Percentiles rank a stretch among this genome's conserved stretches.
phyloP scores from a whole-genome alignment of 1,284 basidiomycete species.

The Ustilago lituana region DNA sequence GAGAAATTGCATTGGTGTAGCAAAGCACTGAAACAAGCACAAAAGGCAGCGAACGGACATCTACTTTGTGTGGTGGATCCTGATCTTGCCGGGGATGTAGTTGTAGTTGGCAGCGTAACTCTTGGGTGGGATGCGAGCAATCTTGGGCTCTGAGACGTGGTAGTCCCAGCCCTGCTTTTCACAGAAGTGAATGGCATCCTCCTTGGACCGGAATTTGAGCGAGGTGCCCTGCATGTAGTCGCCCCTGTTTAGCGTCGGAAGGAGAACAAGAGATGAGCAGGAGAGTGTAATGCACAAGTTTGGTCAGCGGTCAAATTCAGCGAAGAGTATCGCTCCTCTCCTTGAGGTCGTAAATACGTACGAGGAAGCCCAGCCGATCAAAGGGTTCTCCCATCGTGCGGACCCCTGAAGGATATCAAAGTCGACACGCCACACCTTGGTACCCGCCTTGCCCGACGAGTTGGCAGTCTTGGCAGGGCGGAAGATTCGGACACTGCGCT shows the following conservation, averaged over 20 bases:
- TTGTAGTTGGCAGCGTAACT: slow-evolving; percentile 84
- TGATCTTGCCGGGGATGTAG: slow-evolving; percentile 82
- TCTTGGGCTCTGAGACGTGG: slow-evolving; percentile 68
- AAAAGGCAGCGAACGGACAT: slow-evolving; percentile 24
- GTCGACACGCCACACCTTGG: slow-evolving; percentile 90
- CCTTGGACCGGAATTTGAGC: slow-evolving; percentile 85
- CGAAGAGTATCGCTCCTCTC: no score
- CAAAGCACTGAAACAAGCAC: slow-evolving; percentile 1
- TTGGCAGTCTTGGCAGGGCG: slow-evolving; percentile 93
- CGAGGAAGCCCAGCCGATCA: slow-evolving; percentile 88
- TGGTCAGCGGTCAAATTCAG: slow-evolving; percentile 1
- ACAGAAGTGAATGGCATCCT: slow-evolving; percentile 90
- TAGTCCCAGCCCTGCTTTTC: slow-evolving; percentile 68
- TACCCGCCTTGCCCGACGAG: slow-evolving; percentile 87
- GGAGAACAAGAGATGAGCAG: background rate
- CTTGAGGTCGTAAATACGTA: no score
- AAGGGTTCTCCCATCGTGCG: slow-evolving; percentile 96
- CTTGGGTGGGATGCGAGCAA: slow-evolving; percentile 72
- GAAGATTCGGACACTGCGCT: slow-evolving; percentile 90
- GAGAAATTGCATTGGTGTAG: slow-evolving; percentile 11
- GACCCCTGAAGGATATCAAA: slow-evolving; percentile 89
- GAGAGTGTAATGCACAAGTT: background rate
- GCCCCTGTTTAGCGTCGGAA: slow-evolving; percentile 72
- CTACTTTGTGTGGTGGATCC: slow-evolving; percentile 93
- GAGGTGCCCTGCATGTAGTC: slow-evolving; percentile 97